Conservation (phyloP, 2,329 filamentous ascomycete genomes). For the Penicillium sp. region DNA sequence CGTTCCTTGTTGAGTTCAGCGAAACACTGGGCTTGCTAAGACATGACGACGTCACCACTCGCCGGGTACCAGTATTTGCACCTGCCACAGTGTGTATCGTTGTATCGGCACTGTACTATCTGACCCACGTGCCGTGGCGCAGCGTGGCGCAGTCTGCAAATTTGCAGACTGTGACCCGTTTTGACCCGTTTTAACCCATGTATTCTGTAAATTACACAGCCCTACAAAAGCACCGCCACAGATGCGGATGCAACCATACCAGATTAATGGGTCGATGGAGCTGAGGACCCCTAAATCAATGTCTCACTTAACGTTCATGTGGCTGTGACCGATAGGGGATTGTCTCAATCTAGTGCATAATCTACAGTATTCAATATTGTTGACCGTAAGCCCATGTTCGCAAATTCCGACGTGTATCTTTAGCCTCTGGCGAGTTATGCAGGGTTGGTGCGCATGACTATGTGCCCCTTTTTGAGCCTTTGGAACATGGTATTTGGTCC, state of each 20-base stretch:
- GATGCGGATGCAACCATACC: not conserved
- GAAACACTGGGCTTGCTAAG: slow-evolving; percentile 16
- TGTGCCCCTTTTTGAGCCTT: too few relatives aligned
- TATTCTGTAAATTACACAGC: slow-evolving; percentile 18
- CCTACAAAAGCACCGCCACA: slow-evolving; percentile 11
- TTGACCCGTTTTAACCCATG: not conserved
- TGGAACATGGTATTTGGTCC: not conserved
- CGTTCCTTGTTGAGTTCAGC: too few relatives aligned
- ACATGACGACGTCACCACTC: too few relatives aligned
- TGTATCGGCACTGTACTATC: slow-evolving; percentile 27
- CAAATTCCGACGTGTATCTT: not conserved
- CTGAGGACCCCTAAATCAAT: slow-evolving; percentile 2
- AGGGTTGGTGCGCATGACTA: not conserved
- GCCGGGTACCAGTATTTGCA: too few relatives aligned
- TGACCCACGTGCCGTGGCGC: slow-evolving; percentile 27
- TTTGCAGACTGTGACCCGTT: not conserved
- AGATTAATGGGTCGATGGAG: not conserved
- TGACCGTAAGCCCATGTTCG: not conserved
- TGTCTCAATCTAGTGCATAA: not conserved
- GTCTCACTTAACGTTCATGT: not conserved
- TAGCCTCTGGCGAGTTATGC: not conserved
- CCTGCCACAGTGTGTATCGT: too few relatives aligned
- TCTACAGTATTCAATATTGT: not conserved
- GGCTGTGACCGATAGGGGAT: too few relatives aligned
- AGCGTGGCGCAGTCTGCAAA: slow-evolving; percentile 6